Conservation (phyloP, 805 yeast genomes). For the Candida koratica region DNA sequence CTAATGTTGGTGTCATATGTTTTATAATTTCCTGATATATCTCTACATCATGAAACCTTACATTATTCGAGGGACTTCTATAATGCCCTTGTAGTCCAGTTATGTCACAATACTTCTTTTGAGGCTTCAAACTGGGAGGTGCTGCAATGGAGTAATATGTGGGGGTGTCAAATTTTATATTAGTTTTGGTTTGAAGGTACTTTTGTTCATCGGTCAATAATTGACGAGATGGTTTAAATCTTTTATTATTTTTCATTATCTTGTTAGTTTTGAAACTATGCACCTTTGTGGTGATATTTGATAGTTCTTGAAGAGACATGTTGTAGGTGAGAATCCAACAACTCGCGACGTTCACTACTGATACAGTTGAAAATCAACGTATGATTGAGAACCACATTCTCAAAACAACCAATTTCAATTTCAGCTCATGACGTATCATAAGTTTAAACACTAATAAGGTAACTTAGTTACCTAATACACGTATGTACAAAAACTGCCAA, state of each 20-base stretch:
- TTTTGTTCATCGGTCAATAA: conserved; percentile 74
- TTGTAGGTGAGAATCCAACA: background rate
- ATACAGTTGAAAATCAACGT: too few species aligned
- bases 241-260: conserved; percentile 45
- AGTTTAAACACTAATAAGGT: background rate
- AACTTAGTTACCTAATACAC: background rate
- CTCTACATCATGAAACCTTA: conserved; percentile 80
- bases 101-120: conserved; percentile 84
- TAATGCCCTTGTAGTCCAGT: conserved; percentile 83
- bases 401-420: too few species aligned
- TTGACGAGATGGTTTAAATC: conserved; percentile 74
- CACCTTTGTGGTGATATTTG: conserved; percentile 30
- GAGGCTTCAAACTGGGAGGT: conserved; percentile 82
- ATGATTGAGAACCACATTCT: too few species aligned
- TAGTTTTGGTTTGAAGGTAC: conserved; percentile 44
- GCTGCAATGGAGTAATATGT: conserved; percentile 72
- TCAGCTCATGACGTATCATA: too few species aligned
- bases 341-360: too few species aligned
- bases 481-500: too few species aligned
- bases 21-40: conserved; percentile 69
- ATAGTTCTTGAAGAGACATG: conserved; percentile 5
- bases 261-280: conserved; percentile 56
- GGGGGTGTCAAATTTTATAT: conserved; percentile 47
- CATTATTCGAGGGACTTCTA: conserved; percentile 66
- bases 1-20: conserved; percentile 83